A percentile compares a stretch with the other conserved stretches of the same genome.
phyloP scores from a whole-genome alignment of 768 basidiomycete species.

The Multifurca ochricompacta region DNA sequence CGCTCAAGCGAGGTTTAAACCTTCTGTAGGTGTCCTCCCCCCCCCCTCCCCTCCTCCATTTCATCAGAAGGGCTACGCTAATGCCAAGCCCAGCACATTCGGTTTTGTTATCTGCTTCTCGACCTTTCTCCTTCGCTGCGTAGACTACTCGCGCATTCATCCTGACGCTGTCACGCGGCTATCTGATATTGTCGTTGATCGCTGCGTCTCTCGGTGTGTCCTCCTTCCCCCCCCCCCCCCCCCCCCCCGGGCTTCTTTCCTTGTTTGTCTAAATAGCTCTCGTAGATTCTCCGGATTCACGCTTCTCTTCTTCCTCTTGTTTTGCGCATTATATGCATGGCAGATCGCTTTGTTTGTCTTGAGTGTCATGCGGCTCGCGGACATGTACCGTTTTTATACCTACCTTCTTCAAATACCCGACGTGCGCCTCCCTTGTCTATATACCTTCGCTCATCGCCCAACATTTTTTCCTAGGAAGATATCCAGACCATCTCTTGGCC shows the following conservation, averaged over 20 bases:
- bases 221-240: too few relatives aligned
- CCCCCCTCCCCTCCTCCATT: too few relatives aligned
- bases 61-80: slow-evolving; percentile 22
- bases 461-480: slow-evolving; percentile 59
- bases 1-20: slow-evolving; percentile 84
- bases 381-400: slow-evolving; percentile 96
- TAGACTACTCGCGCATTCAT: slow-evolving; percentile 81
- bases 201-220: slow-evolving; percentile 79
- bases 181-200: slow-evolving; percentile 72
- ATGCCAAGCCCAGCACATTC: slow-evolving; percentile 61
- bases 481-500: slow-evolving; percentile 98
- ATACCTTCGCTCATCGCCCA: slow-evolving; percentile 4
- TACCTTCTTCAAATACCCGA: slow-evolving; percentile 91
- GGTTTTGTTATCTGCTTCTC: slow-evolving; percentile 99
- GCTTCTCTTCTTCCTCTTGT: slow-evolving; percentile 73
- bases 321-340: slow-evolving; percentile 84
- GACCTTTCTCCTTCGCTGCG: slow-evolving; percentile 89
- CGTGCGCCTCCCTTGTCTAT: slow-evolving; percentile 40
- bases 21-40: slow-evolving; percentile 63
- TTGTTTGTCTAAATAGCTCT: background rate
- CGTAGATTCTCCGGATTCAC: slow-evolving; percentile 78
- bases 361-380: slow-evolving; percentile 69
- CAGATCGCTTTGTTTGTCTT: slow-evolving; percentile 75
- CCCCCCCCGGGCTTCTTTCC: too few relatives aligned
- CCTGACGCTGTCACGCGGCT: slow-evolving; percentile 60